Base-by-base conservation (phyloP, 371 early-diverging fungal species). In the Funneliformis caledonium region DNA sequence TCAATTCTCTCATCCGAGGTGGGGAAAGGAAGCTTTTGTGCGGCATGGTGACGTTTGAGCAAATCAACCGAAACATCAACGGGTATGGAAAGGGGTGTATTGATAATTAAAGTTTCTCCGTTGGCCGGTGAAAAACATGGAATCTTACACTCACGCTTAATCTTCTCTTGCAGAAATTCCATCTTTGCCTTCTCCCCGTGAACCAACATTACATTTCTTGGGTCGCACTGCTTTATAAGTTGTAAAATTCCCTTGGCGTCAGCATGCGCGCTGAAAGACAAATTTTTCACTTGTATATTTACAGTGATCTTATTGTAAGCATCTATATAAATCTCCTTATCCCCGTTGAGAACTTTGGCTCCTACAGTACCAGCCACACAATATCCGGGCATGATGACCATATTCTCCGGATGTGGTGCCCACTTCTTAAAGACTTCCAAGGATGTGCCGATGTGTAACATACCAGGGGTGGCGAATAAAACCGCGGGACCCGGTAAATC, bases 241-340 rank as follows among this genome's bases (percentile, higher is more conserved):
- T 97, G 96, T 93, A 99, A 89, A 78, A 99, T 99, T 10, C 99
- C 99, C 85, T 97, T 96, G 6, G 97, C 95, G 85, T 99, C 99
- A 1, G 99, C 99, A 75, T 99, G 99, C 0, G 99, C 99, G 82
- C 97, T 97, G 85, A 99, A 99, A 2, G 97, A 97, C 22, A 99
- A 85, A 84, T 98, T 97, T 81, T 95, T 91, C 61, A 99, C 98
- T 83, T 96, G 91, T 14, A 99, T 85, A 60, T 97, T 97, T 76
- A 99, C 97, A 37, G 94, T 85, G 45, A 97, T 88, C 33, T 88
- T 85, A 6, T 91, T 94, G 72, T 89, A 91, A 48, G 88, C 86
- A 84, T 97, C 98, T 6, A 95, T 86, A 16, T 96, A 92, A 72
- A 97, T 95, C 31, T 85, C 80, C 75, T 93, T 96, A 74, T 95